Evolutionary conservation across 2,329 filamentous ascomycete species (phyloP), one percentile per base, ranked within the genome.

Genomic region (Amauroascus niger): DNA sequence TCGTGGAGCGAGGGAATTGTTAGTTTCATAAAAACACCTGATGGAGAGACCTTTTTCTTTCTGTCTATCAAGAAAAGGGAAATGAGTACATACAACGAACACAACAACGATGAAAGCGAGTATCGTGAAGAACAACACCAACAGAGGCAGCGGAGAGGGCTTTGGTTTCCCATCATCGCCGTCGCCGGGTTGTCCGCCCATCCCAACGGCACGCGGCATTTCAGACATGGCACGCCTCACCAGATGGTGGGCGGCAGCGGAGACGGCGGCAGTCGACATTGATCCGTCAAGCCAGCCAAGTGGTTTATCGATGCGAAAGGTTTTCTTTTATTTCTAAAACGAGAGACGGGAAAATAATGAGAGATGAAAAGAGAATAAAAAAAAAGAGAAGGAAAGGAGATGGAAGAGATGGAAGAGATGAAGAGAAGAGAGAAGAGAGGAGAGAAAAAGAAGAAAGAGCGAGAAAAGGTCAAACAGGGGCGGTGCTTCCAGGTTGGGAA

Each of bases 241-340:
- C 48, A 50, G 16, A 22, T 43, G 48, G 22, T 50, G 48, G 26
- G 48, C 39, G 16, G 35, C 48, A 1, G 48, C 37, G 22, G 48
- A 41, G 9, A 50, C 16, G 13, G 20, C 22, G 32, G 20, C 26
- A 8, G 24, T 11, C 14, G 48, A 33, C 48, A 50, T 50, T n/a
- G n/a, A n/a, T n/a, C n/a, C n/a, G n/a, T n/a, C n/a, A n/a, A 24
- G 24, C 22, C 6, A 28, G 20, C 26, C 13, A 39, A 20, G 6
- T 18, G n/a, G 16, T 16, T 26, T 47, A 14, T 11, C 2, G n/a
- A 33, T 20, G n/a, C n/a, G n/a, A n/a, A n/a, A n/a, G n/a, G n/a
- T n/a, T n/a, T n/a, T n/a, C n/a, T n/a, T n/a, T n/a, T n/a, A n/a
- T n/a, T n/a, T n/a, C n/a, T n/a, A n/a, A n/a, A 45, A 45, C 11